phyloP scores from a whole-genome alignment of 2,329 filamentous ascomycete species.

The Fusarium sororula region DNA sequence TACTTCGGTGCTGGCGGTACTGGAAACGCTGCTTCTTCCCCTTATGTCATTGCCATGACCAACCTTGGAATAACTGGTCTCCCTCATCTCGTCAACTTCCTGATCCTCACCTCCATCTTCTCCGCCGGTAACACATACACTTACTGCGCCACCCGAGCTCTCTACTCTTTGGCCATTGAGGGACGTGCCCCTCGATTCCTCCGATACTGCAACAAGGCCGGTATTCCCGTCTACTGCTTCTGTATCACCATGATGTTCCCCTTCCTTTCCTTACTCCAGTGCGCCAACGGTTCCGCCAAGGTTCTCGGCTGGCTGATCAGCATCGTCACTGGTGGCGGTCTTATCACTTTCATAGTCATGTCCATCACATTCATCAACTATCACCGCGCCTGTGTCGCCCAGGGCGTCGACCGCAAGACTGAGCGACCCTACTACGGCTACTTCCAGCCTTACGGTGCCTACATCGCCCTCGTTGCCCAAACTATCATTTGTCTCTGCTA shows the following conservation, averaged over 20 bases:
- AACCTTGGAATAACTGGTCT: slow-evolving; percentile 61
- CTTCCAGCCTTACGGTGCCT: slow-evolving; percentile 49
- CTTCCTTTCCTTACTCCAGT: slow-evolving; percentile 60
- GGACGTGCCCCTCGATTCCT: slow-evolving; percentile 61
- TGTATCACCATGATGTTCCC: slow-evolving; percentile 60
- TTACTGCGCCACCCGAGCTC: slow-evolving; percentile 58
- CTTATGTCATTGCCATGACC: slow-evolving; percentile 52
- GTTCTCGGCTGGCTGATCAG: slow-evolving; percentile 63
- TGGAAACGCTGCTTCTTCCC: slow-evolving; percentile 61
- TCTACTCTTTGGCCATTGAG: slow-evolving; percentile 59
- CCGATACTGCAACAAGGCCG: slow-evolving; percentile 65
- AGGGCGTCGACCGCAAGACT: slow-evolving; percentile 59
- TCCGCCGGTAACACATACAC: slow-evolving; percentile 46
- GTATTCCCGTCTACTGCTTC: slow-evolving; percentile 68
- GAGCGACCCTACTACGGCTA: slow-evolving; percentile 67
- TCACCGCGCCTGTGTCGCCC: slow-evolving; percentile 61
- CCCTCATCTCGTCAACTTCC: slow-evolving; percentile 66
- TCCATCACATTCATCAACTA: slow-evolving; percentile 56
- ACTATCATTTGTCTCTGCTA: slow-evolving; percentile 57
- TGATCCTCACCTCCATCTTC: slow-evolving; percentile 51
- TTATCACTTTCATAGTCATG: slow-evolving; percentile 69
- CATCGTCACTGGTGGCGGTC: slow-evolving; percentile 63
- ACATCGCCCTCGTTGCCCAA: slow-evolving; percentile 53
- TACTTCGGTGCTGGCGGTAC: slow-evolving; percentile 47
- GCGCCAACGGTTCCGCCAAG: slow-evolving; percentile 56